Evolutionary conservation across 768 basidiomycete species (phyloP).

Genomic region (Grammothele lineata): DNA sequence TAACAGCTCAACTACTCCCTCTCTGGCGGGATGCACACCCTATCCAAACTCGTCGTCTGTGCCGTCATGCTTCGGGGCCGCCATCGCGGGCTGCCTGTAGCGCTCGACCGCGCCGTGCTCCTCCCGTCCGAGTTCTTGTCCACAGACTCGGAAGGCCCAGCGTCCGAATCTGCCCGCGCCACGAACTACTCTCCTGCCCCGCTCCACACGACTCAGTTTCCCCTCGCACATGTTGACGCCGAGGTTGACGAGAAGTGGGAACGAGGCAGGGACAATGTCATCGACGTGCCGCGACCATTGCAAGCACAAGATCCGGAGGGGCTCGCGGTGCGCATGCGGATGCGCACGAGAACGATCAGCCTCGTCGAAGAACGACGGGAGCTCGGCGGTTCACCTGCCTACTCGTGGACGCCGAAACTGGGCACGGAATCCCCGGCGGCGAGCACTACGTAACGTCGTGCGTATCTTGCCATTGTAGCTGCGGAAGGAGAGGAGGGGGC

Average conservation of each 20-base stretch:
- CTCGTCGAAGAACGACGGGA: constrained; percentile 12
- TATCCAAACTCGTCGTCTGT: constrained; percentile 85
- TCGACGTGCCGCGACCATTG: background rate
- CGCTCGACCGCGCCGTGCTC: constrained; percentile 56
- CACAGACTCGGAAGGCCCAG: background rate
- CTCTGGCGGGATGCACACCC: constrained; percentile 65
- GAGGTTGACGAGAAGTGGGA: background rate
- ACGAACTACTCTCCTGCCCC: no score
- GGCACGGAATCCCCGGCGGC: no score
- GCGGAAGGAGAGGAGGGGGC: no score
- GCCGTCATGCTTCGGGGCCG: constrained; percentile 92
- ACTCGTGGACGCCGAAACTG: no score
- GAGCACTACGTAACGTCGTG: no score
- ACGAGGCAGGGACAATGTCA: no score
- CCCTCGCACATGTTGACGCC: background rate
- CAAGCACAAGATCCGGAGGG: constrained; percentile 6
- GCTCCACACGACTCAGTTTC: background rate
- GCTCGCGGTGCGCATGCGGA: constrained; percentile 6
- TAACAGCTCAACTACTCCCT: constrained; percentile 77
- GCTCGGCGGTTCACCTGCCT: no score
- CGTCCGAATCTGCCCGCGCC: no score
- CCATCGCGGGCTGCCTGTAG: constrained; percentile 84
- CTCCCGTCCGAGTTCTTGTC: constrained; percentile 13
- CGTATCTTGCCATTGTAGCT: no score
- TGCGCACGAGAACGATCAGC: constrained; percentile 12